A percentile compares a stretch with the other conserved stretches of the same genome.
Conservation (phyloP, 805 yeast genomes). For the Metschnikowia koreensis region DNA sequence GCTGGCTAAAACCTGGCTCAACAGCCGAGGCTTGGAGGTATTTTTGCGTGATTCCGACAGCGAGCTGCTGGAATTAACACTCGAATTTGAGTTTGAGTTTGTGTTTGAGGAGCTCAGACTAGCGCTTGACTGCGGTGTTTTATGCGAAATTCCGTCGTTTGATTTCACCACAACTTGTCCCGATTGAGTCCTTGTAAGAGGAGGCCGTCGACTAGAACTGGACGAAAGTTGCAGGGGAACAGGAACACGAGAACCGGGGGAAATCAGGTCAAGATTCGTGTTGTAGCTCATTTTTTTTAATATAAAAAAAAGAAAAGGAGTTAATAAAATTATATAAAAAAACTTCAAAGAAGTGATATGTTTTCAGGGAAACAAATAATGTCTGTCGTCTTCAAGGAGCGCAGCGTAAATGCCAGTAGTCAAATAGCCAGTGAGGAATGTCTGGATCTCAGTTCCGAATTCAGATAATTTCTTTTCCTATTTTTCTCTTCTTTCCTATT, state of each 20-base stretch:
- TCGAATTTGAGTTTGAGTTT: background rate
- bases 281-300: background rate
- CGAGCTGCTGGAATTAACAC: constrained; percentile 1
- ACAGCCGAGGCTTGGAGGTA: constrained; percentile 11
- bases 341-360: too few species aligned
- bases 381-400: too few species aligned
- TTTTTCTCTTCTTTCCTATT: too few species aligned
- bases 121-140: background rate
- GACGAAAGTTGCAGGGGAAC: background rate
- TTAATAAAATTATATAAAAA: too few species aligned
- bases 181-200: constrained; percentile 7
- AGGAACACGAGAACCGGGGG: background rate
- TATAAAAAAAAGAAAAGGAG: too few species aligned
- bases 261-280: background rate
- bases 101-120: constrained; percentile 2
- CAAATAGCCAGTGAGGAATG: too few species aligned
- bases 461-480: too few species aligned
- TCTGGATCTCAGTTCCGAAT: too few species aligned
- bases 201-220: constrained; percentile 13
- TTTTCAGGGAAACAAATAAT: too few species aligned
- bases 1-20: constrained; percentile 16
- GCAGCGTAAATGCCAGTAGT: too few species aligned
- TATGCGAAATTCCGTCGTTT: background rate
- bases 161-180: constrained; percentile 1
- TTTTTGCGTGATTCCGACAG: constrained; percentile 11